Base-by-base conservation (phyloP, 176 grass and related monocot genomes). In the bread wheat (Triticum aestivum) region DNA sequence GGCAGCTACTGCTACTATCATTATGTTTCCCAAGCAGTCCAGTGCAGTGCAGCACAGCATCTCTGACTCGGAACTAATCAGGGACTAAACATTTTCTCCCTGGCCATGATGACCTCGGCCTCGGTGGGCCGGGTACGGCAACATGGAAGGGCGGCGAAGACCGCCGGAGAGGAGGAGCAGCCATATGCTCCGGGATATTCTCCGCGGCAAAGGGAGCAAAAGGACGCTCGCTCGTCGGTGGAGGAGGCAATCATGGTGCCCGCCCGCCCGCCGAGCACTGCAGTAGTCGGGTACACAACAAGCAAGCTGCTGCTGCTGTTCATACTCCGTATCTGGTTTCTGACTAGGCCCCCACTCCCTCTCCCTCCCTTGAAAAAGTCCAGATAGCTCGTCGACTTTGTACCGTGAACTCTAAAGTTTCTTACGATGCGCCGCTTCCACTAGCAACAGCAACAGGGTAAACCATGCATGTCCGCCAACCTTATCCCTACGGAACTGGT, bases 151-250 rank as follows among this genome's bases (percentile, higher is more conserved):
- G 49, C 71, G 44, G 64, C 44, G 27, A 14, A 32, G 6, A 5
- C 72, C n/a, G 42, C 54, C 54, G 32, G 14, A 17, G 9, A 30
- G 2, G 37, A 37, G 32, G 13, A 30, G 2, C 20, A 27, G 78
- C 82, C 38, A 66, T 90, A 90, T 90, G 78, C 88, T 72, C 10
- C 32, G 2, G 47, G 89, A 87, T 84, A 84, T 87, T 84, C 84
- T 54, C 75, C 66, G 34, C 65, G 56, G 54, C 66, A 17, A 41
- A 15, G 65, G 74, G 61, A 4, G 7, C 5, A 59, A 5, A 15
- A 62, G 4, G 45, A 49, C 45, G 45, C 45, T 23, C 14, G 3
- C 18, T 34, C 32, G 18, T 18, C 27, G 75, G 89, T 84, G 85
- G 61, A 49, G 27, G 61, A 30, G 21, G 75, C 27, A 39, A 84